These are phyloP conservation scores for Globisporangium apiculatum DNA, from an alignment of 352 stramenopile genomes.

Conservation along the genomic window DNA sequence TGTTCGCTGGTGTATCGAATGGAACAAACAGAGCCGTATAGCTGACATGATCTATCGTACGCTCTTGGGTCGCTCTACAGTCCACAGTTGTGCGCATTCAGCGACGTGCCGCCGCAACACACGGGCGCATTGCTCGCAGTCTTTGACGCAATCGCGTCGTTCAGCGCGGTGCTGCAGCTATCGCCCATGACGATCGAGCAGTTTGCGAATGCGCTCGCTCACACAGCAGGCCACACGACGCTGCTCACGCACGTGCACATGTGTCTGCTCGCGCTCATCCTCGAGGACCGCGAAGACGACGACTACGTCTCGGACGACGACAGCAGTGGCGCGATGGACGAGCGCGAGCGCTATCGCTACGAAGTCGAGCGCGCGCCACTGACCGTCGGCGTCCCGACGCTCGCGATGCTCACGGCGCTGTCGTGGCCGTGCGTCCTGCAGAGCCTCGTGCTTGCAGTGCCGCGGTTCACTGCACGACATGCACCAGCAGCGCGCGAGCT, in stretches of 20 bases:
- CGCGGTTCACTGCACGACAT: conserved; percentile 44
- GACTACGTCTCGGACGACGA: conserved; percentile 84
- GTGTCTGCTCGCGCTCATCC: conserved; percentile 74
- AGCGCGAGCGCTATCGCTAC: conserved; percentile 71
- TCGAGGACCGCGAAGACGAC: conserved; percentile 82
- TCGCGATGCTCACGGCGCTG: conserved; percentile 71
- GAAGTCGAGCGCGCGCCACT: conserved; percentile 74
- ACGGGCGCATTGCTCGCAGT: conserved; percentile 55
- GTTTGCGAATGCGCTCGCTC: conserved; percentile 40
- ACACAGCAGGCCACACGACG: conserved; percentile 26
- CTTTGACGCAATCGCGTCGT: conserved; percentile 79
- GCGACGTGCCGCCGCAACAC: conserved; percentile 30
- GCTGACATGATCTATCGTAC: neutral
- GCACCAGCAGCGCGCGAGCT: conserved; percentile 25
- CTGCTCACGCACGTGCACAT: conserved; percentile 79
- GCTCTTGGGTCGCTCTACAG: conserved; percentile 15
- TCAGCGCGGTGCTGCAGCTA: conserved; percentile 54
- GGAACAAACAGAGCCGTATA: too few species aligned
- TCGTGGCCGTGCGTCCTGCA: conserved; percentile 75
- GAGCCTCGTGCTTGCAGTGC: conserved; percentile 61
- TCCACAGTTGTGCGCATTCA: conserved; percentile 46
- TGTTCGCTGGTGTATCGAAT: neutral
- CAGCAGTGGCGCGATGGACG: conserved; percentile 47
- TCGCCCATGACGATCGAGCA: conserved; percentile 59
- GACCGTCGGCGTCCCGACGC: conserved; percentile 70